Conservation (phyloP, 208 protist genomes). For the Strigomonas culicis region DNA sequence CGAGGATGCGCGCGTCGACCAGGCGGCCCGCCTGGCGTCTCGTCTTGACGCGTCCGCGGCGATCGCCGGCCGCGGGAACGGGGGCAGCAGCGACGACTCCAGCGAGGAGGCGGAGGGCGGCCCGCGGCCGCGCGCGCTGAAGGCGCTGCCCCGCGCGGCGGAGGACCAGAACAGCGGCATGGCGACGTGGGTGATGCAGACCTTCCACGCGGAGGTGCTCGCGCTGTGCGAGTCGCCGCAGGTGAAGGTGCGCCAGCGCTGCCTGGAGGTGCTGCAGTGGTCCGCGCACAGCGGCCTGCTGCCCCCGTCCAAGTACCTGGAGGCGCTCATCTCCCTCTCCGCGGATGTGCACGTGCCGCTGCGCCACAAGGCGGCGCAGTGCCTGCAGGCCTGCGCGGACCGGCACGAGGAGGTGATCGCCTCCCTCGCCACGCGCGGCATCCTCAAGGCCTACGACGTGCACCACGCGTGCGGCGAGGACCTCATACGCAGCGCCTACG, state of each 20-base stretch:
- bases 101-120: slow-evolving; percentile 5
- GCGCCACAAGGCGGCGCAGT: slow-evolving; percentile 33
- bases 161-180: slow-evolving; percentile 86
- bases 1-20: slow-evolving; percentile 68
- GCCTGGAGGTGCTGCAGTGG: slow-evolving; percentile 59
- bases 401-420: slow-evolving; percentile 61
- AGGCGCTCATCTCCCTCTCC: slow-evolving; percentile 46
- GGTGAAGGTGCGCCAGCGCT: slow-evolving; percentile 39
- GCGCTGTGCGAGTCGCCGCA: slow-evolving; percentile 30
- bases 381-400: slow-evolving; percentile 36
- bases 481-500: slow-evolving; percentile 44
- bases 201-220: slow-evolving; percentile 51
- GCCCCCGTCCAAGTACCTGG: slow-evolving; percentile 60
- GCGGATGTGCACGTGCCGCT: slow-evolving; percentile 47
- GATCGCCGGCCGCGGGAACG: not conserved
- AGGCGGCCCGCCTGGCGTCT: slow-evolving; percentile 30
- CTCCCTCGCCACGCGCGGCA: slow-evolving; percentile 29
- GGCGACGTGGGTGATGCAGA: slow-evolving; percentile 80
- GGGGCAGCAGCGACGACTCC: slow-evolving; percentile 6
- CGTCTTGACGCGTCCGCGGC: slow-evolving; percentile 6
- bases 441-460: slow-evolving; percentile 50
- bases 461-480: slow-evolving; percentile 49
- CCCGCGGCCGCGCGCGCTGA: not conserved
- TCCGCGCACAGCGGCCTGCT: slow-evolving; percentile 59
- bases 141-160: not conserved